These are phyloP conservation scores for Cercospora canescens DNA, from an alignment of 2,329 filamentous ascomycete species.

Conservation along the genomic window DNA sequence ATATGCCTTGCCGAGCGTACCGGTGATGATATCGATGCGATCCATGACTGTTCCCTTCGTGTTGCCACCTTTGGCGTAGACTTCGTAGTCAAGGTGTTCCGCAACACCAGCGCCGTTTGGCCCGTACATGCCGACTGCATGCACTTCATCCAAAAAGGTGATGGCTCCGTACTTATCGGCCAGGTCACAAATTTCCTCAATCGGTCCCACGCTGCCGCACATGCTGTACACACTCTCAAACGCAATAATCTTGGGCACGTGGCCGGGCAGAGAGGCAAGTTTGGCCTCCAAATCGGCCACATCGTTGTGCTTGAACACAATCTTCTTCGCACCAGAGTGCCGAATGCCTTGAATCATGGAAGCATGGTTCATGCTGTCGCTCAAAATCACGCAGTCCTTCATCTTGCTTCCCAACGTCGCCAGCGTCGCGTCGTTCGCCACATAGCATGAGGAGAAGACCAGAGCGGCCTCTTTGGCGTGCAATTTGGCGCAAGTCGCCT, in stretches of 20 bases:
- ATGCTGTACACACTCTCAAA: conserved; percentile 99
- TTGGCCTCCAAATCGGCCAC: conserved; percentile 90
- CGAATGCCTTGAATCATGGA: conserved; percentile 99
- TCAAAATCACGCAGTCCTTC: conserved; percentile 95
- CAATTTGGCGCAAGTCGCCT: conserved; percentile 78
- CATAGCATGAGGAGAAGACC: conserved; percentile 97
- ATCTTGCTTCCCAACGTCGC: conserved; percentile 96
- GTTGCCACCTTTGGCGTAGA: conserved; percentile 73
- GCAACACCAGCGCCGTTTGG: conserved; percentile 93
- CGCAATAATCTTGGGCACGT: conserved; percentile 94
- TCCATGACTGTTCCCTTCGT: conserved; percentile 88
- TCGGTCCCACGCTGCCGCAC: conserved; percentile 96
- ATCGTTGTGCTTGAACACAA: conserved; percentile 99
- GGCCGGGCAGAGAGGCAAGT: conserved; percentile 78
- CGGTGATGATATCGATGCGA: conserved; percentile 95
- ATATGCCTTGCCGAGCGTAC: conserved; percentile 95
- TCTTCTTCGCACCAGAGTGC: conserved; percentile 93
- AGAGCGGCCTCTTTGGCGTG: conserved; percentile 90
- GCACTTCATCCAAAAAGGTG: conserved; percentile 97
- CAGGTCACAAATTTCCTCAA: conserved; percentile 91
- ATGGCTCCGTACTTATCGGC: conserved; percentile 97
- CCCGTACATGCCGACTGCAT: conserved; percentile 99
- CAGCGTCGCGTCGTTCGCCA: conserved; percentile 95
- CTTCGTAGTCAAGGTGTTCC: conserved; percentile 93
- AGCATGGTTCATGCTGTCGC: conserved; percentile 94